These are phyloP conservation scores for Chlamydomonas sp. DNA, from an alignment of 139 green algal genomes.

Conservation along the genomic window DNA sequence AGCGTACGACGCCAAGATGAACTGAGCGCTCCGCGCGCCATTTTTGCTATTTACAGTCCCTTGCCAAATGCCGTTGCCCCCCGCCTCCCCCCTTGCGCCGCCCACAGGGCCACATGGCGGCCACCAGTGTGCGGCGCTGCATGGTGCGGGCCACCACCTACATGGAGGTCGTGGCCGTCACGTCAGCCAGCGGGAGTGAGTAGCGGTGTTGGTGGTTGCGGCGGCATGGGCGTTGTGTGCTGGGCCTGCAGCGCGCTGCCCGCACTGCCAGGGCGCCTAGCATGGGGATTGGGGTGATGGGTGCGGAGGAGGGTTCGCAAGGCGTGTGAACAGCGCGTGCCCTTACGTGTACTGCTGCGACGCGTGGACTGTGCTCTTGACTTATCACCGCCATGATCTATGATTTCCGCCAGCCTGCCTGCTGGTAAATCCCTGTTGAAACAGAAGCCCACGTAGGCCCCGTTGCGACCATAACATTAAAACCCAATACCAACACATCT, in stretches of 20 bases:
- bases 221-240: background rate
- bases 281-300: background rate
- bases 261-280: background rate
- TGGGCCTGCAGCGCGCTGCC: too few relatives aligned
- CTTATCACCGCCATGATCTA: background rate
- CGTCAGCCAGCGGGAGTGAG: constrained; percentile 33
- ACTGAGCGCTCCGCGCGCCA: too few relatives aligned
- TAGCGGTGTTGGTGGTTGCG: background rate
- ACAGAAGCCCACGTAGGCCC: background rate
- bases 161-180: constrained; percentile 50
- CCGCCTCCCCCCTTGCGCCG: background rate
- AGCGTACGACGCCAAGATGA: too few relatives aligned
- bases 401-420: too few relatives aligned
- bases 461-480: background rate
- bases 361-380: background rate
- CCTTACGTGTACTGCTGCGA: background rate
- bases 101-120: constrained; percentile 31
- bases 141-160: constrained; percentile 39
- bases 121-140: constrained; percentile 47
- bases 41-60: background rate
- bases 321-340: background rate
- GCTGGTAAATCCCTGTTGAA: too few relatives aligned
- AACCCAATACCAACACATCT: background rate
- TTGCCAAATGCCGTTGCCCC: background rate
- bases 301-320: background rate